Percentiles rank a stretch among this genome's conserved stretches.
Evolutionary conservation across 1,284 basidiomycete species (phyloP).

Genomic region (Puccinia polysora): DNA sequence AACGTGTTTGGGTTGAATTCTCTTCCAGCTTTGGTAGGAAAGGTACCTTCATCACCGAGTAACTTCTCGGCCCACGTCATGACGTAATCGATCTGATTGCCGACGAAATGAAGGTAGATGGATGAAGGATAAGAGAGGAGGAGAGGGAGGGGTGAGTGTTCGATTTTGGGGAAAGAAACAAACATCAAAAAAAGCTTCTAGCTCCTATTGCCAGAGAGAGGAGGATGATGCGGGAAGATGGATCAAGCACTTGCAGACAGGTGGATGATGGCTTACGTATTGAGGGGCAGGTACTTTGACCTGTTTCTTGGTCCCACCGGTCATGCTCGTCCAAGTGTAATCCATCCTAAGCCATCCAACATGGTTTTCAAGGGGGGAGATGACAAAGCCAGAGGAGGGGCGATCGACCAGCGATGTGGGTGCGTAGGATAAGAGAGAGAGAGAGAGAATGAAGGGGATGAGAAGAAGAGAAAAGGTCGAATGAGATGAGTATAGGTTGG

Average conservation of each 20-base stretch:
- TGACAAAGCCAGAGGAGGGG: slow-evolving; percentile 16
- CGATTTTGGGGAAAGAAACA: neutral
- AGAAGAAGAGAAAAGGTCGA: slow-evolving; percentile 7
- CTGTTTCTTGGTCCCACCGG: slow-evolving; percentile 71
- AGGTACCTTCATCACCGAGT: slow-evolving; percentile 82
- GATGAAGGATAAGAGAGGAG: neutral
- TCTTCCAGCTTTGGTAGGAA: slow-evolving; percentile 90
- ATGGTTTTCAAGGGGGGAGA: neutral
- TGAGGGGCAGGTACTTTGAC: slow-evolving; percentile 90
- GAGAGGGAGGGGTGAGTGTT: neutral
- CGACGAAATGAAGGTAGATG: neutral
- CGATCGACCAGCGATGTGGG: slow-evolving; percentile 2
- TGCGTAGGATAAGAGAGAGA: neutral
- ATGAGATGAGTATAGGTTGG: neutral
- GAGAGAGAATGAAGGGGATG: too few species aligned
- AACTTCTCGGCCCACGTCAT: slow-evolving; percentile 97
- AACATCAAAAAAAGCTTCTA: neutral
- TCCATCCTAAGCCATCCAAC: too few species aligned
- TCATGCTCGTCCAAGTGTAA: slow-evolving; percentile 92
- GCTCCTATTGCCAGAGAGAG: too few species aligned
- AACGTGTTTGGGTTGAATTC: slow-evolving; percentile 43
- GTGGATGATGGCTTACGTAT: slow-evolving; percentile 61
- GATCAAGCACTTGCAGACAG: too few species aligned
- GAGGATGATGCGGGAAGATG: too few species aligned
- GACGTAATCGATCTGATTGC: slow-evolving; percentile 80